phyloP scores from a whole-genome alignment of 1,139 yeast genomes.

The Wickerhamiella infanticola region DNA sequence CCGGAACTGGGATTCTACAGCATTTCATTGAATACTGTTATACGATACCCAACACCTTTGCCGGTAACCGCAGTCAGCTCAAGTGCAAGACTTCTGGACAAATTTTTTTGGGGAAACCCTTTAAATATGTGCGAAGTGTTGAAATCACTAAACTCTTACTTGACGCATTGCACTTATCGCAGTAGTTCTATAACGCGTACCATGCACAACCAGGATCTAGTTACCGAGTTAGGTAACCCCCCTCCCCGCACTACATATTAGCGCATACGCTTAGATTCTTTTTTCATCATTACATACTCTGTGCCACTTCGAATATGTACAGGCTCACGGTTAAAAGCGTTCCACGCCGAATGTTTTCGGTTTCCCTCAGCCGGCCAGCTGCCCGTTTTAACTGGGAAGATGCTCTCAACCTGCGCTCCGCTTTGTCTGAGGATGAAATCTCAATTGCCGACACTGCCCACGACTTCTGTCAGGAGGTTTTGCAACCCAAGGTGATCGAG shows the following conservation, averaged over 20 bases:
- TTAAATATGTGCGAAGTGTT: too few species aligned
- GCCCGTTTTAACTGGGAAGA: conserved; percentile 25
- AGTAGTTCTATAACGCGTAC: background rate
- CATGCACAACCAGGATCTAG: background rate
- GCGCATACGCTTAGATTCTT: background rate
- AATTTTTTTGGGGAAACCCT: too few species aligned
- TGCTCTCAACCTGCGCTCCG: conserved; percentile 24
- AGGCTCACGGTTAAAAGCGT: background rate
- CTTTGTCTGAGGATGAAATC: conserved; percentile 28
- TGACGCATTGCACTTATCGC: too few species aligned
- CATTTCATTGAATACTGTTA: too few species aligned
- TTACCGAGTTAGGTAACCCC: background rate
- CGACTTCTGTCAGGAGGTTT: conserved; percentile 26
- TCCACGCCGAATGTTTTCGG: background rate
- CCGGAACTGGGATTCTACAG: too few species aligned
- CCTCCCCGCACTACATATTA: background rate
- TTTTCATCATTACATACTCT: background rate
- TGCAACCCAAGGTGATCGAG: conserved; percentile 29
- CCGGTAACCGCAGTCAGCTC: too few species aligned
- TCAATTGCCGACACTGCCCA: conserved; percentile 28
- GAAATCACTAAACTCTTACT: too few species aligned
- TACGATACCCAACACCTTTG: too few species aligned
- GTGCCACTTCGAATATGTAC: background rate
- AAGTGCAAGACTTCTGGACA: too few species aligned
- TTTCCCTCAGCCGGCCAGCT: background rate